phyloP scores from a whole-genome alignment of 129 eudicot genomes.

The carrot (Daucus carota) region DNA sequence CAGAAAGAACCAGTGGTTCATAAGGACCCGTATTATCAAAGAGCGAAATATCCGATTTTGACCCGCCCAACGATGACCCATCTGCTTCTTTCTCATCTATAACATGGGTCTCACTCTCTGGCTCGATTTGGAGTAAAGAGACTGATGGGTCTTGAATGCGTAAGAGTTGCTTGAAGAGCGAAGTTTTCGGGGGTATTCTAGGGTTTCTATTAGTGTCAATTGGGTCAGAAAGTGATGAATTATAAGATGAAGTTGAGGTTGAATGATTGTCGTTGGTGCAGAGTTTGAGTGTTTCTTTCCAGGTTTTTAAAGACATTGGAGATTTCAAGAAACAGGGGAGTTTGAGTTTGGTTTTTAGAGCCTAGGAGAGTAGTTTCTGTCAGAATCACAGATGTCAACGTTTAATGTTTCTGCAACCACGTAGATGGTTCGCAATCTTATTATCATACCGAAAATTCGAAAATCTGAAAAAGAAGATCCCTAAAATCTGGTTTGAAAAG shows the following conservation, averaged over 20 bases:
- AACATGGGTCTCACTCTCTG: slow-evolving; percentile 9
- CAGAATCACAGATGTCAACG: neutral
- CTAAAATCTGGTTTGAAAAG: too few relatives aligned
- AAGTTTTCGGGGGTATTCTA: slow-evolving; percentile 74
- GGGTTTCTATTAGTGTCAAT: slow-evolving; percentile 26
- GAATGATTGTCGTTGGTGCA: neutral
- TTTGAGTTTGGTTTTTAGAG: neutral
- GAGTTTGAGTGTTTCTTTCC: neutral
- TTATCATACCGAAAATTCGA: neutral
- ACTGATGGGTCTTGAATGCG: slow-evolving; percentile 36
- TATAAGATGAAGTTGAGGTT: neutral
- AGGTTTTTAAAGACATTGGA: slow-evolving; percentile 4
- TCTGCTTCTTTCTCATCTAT: slow-evolving; percentile 18
- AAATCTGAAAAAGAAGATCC: too few relatives aligned
- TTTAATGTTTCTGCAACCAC: neutral
- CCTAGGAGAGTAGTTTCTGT: neutral
- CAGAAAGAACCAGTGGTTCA: slow-evolving; percentile 61
- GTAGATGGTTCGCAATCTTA: neutral
- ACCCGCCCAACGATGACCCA: slow-evolving; percentile 18
- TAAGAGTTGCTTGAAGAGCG: slow-evolving; percentile 58
- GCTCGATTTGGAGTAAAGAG: slow-evolving; percentile 18
- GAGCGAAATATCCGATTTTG: slow-evolving; percentile 31
- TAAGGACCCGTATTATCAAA: slow-evolving; percentile 63
- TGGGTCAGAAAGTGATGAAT: slow-evolving; percentile 17
- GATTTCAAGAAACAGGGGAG: neutral